Percentiles rank a stretch among this genome's conserved stretches.
phyloP scores from a whole-genome alignment of 1,284 basidiomycete genomes.

The Cryptococcus sp. region DNA sequence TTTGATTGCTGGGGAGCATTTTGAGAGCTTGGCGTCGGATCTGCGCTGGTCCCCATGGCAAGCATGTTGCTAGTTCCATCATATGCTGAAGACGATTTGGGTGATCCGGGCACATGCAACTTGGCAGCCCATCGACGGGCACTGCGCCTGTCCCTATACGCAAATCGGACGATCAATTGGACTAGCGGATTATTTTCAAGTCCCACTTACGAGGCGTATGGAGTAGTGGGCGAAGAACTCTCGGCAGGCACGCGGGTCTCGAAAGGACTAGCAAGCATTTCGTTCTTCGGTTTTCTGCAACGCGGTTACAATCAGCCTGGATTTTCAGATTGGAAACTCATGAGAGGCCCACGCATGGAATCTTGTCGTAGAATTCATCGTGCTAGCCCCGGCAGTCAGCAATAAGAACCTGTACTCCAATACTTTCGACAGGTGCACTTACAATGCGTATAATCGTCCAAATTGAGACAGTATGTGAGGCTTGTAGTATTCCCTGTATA shows the following conservation, averaged over 20 bases:
- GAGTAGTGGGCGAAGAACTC: constrained; percentile 10
- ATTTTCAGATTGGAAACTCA: neutral
- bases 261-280: constrained; percentile 46
- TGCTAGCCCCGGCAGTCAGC: constrained; percentile 16
- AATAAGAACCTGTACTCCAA: neutral
- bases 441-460: constrained; percentile 65
- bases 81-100: neutral
- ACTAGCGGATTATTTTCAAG: constrained; percentile 57
- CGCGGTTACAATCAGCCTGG: constrained; percentile 1
- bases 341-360: constrained; percentile 29
- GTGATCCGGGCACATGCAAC: constrained; percentile 13
- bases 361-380: constrained; percentile 49
- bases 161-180: neutral
- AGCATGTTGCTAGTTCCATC: neutral
- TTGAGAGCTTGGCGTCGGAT: constrained; percentile 17
- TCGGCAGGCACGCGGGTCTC: constrained; percentile 33
- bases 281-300: constrained; percentile 37
- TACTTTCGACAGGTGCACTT: constrained; percentile 5
- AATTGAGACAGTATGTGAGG: constrained; percentile 60
- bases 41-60: constrained; percentile 4
- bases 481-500: constrained; percentile 89
- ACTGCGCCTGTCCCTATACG: constrained; percentile 29
- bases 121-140: constrained; percentile 40
- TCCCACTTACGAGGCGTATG: constrained; percentile 7
- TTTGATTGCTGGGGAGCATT: neutral